These are phyloP conservation scores for Fomes fomentarius DNA, from an alignment of 1,284 basidiomycete genomes.

Conservation along the genomic window DNA sequence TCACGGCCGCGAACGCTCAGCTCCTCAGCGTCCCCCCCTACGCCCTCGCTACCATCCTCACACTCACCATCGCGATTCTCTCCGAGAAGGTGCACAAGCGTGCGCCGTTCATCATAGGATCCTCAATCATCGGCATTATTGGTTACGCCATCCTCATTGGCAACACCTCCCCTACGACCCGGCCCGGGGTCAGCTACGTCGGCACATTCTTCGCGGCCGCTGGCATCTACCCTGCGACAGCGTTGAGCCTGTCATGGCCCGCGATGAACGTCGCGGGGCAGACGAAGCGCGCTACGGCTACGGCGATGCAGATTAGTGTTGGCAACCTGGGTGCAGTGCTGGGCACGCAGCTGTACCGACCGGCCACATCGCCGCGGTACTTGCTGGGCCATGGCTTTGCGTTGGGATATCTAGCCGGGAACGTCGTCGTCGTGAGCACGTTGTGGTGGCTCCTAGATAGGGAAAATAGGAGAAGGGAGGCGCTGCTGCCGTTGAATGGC, in stretches of 20 bases:
- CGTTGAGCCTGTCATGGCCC: conserved; percentile 57
- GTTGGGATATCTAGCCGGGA: conserved; percentile 59
- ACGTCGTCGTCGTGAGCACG: conserved; percentile 47
- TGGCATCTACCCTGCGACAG: conserved; percentile 47
- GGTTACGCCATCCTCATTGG: conserved; percentile 66
- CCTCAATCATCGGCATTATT: conserved; percentile 57
- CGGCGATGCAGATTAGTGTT: conserved; percentile 70
- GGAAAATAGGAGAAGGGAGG: conserved; percentile 51
- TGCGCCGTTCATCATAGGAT: conserved; percentile 60
- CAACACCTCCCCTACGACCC: conserved; percentile 37
- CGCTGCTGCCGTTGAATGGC: neutral
- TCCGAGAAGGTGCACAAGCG: conserved; percentile 37
- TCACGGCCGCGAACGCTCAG: conserved; percentile 49
- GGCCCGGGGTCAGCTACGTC: conserved; percentile 7
- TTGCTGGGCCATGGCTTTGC: conserved; percentile 63
- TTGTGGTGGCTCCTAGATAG: conserved; percentile 55
- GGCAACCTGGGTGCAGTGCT: conserved; percentile 69
- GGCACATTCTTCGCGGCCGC: conserved; percentile 23
- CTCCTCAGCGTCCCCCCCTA: conserved; percentile 62
- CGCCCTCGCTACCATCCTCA: conserved; percentile 41
- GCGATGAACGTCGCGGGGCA: conserved; percentile 75
- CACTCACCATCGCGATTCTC: conserved; percentile 26
- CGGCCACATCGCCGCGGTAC: conserved; percentile 51
- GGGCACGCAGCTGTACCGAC: conserved; percentile 59
- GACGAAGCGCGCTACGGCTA: conserved; percentile 67